These are phyloP conservation scores for Coprinopsis sp. DNA, from an alignment of 768 basidiomycete genomes.

Conservation along the genomic window DNA sequence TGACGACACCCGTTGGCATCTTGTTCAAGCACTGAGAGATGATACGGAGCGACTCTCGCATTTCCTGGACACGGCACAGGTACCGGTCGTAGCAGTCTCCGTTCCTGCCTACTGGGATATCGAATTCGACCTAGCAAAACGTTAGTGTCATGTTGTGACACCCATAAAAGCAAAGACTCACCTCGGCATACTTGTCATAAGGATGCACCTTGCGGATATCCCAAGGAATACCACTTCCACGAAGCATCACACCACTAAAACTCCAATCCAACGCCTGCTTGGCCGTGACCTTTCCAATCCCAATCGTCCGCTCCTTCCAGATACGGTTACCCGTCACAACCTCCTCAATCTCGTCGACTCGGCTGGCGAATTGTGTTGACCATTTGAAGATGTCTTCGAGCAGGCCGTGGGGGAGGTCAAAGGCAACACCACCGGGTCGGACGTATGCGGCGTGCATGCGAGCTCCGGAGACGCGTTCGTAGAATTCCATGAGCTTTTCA, in stretches of 20 bases:
- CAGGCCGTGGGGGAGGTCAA: conserved; percentile 97
- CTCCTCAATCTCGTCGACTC: conserved; percentile 97
- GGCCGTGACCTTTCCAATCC: conserved; percentile 85
- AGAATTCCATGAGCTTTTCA: conserved; percentile 99
- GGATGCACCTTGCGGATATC: conserved; percentile 88
- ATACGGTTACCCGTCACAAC: conserved; percentile 97
- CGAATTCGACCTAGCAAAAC: conserved; percentile 80
- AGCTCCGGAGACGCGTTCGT: conserved; percentile 97
- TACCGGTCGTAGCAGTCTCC: conserved; percentile 99
- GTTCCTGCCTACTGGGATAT: conserved; percentile 92
- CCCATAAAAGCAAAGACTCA: conserved; percentile 24
- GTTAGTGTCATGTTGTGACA: conserved; percentile 4
- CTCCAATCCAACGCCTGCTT: conserved; percentile 88
- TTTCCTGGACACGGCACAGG: conserved; percentile 95
- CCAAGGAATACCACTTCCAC: conserved; percentile 93
- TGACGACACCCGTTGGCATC: conserved; percentile 88
- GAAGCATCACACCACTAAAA: conserved; percentile 96
- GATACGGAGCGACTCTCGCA: conserved; percentile 91
- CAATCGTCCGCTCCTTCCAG: conserved; percentile 94
- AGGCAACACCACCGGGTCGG: conserved; percentile 95
- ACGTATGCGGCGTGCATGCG: conserved; percentile 98
- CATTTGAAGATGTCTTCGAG: conserved; percentile 97
- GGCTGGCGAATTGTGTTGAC: conserved; percentile 88
- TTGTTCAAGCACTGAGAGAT: conserved; percentile 95
- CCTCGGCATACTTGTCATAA: conserved; percentile 96